phyloP scores from a whole-genome alignment of 2,329 filamentous ascomycete genomes.

The Alternaria panax region DNA sequence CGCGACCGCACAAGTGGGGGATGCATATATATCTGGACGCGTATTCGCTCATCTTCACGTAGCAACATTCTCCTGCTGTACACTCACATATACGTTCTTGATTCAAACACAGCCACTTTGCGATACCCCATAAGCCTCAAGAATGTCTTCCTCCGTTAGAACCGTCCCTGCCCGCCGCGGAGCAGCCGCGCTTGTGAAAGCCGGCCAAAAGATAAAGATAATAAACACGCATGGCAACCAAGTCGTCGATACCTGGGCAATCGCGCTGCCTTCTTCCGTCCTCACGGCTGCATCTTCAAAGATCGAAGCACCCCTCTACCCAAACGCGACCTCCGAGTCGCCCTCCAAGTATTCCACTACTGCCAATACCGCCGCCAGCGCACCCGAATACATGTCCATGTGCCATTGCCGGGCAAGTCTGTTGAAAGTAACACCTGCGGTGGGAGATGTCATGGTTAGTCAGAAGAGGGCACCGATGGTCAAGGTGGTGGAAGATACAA shows the following conservation, averaged over 20 bases:
- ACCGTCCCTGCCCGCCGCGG: constrained; percentile 51
- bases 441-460: constrained; percentile 42
- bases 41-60: neutral
- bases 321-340: constrained; percentile 34
- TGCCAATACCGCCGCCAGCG: constrained; percentile 37
- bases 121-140: neutral
- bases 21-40: constrained; percentile 6
- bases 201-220: constrained; percentile 54
- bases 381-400: constrained; percentile 48
- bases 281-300: constrained; percentile 31
- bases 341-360: constrained; percentile 29
- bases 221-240: constrained; percentile 59
- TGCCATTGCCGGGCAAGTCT: constrained; percentile 43
- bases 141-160: constrained; percentile 20
- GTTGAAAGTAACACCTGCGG: constrained; percentile 37
- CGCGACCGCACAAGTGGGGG: constrained; percentile 18
- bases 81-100: neutral
- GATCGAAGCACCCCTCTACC: constrained; percentile 39
- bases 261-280: constrained; percentile 44
- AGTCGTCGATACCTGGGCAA: constrained; percentile 60
- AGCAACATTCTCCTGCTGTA: neutral
- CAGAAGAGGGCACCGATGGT: constrained; percentile 46
- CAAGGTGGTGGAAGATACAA: constrained; percentile 45
- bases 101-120: neutral
- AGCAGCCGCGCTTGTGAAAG: constrained; percentile 50